A percentile compares a stretch with the other conserved stretches of the same genome.
Evolutionary conservation across 306 rosid species (phyloP).

Genomic region (Sphenostylis stenocarpa): DNA sequence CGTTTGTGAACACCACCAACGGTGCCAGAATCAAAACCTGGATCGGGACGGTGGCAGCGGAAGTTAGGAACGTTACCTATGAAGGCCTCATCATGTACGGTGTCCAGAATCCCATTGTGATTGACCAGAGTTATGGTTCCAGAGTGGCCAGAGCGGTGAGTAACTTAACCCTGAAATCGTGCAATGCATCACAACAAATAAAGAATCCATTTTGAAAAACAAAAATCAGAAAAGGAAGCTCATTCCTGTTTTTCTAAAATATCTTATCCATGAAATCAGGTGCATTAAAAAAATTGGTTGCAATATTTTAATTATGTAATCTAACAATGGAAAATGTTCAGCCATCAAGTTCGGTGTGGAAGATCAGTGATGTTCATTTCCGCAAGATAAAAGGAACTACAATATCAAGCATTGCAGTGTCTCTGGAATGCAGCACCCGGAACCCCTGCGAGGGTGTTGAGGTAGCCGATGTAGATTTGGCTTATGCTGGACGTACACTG

Average conservation of each 20-base stretch:
- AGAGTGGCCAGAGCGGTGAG: neutral
- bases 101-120: constrained; percentile 58
- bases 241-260: too few relatives aligned
- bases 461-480: constrained; percentile 44
- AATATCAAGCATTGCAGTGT: constrained; percentile 41
- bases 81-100: constrained; percentile 47
- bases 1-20: constrained; percentile 51
- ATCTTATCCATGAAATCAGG: too few relatives aligned
- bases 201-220: too few relatives aligned
- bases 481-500: neutral
- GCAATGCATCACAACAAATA: too few relatives aligned
- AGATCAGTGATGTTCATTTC: constrained; percentile 62
- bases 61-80: constrained; percentile 45
- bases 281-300: too few relatives aligned
- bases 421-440: constrained; percentile 50
- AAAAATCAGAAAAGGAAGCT: too few relatives aligned
- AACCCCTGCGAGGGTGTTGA: constrained; percentile 56
- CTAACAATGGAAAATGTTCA: neutral
- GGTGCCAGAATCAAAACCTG: constrained; percentile 82
- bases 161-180: too few relatives aligned
- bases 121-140: constrained; percentile 67
- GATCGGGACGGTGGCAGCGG: constrained; percentile 28
- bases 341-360: constrained; percentile 53
- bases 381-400: constrained; percentile 57
- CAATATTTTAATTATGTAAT: too few relatives aligned